Percentiles rank a stretch among this genome's conserved stretches.
Conservation (phyloP, 371 early-diverging fungal species). For the Batrachochytrium dendrobatidis region DNA sequence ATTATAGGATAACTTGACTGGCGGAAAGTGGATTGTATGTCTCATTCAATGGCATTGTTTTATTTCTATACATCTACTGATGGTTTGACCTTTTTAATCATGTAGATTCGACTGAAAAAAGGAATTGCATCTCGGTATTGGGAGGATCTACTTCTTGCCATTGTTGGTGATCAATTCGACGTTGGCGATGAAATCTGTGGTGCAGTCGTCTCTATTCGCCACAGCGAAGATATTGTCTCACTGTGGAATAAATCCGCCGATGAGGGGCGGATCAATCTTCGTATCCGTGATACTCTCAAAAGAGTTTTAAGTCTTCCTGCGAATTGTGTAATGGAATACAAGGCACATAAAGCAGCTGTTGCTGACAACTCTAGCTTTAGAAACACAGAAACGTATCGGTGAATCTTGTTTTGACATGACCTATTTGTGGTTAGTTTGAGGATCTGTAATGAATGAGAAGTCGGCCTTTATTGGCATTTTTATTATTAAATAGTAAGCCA, state of each 20-base stretch:
- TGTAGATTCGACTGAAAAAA: conserved; percentile 68
- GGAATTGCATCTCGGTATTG: conserved; percentile 89
- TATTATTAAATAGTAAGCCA: too few species aligned
- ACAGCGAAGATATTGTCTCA: conserved; percentile 88
- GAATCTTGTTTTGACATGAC: too few species aligned
- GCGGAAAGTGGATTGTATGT: conserved; percentile 94
- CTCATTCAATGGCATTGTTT: neutral
- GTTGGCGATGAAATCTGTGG: conserved; percentile 89
- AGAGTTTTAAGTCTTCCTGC: conserved; percentile 71
- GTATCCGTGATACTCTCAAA: conserved; percentile 85
- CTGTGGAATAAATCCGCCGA: conserved; percentile 88
- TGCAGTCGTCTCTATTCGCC: conserved; percentile 88
- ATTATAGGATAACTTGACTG: conserved; percentile 67
- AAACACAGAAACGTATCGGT: conserved; percentile 71
- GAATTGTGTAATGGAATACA: conserved; percentile 91
- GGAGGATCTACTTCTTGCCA: conserved; percentile 84
- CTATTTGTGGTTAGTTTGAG: too few species aligned
- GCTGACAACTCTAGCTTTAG: conserved; percentile 86
- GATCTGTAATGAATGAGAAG: too few species aligned
- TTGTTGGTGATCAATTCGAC: conserved; percentile 88
- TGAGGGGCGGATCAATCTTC: conserved; percentile 71
- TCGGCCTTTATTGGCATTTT: too few species aligned
- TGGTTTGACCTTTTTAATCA: too few species aligned
- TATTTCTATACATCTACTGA: neutral
- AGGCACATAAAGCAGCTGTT: conserved; percentile 72